Conservation (phyloP, 352 stramenopile species). For the Phytophthora sp. region DNA sequence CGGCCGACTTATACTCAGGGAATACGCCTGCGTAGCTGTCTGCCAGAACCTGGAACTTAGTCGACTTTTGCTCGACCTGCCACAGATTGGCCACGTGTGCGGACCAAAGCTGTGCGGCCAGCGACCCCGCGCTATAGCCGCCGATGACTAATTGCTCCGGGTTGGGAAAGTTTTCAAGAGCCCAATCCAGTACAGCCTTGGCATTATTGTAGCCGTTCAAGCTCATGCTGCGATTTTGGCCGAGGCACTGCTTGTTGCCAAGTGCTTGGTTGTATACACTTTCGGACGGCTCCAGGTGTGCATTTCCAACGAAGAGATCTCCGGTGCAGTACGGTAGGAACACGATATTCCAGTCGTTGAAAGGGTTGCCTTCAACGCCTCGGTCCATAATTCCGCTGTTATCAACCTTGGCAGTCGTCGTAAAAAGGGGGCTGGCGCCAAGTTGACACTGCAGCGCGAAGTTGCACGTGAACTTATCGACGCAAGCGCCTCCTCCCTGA, state of each 20-base stretch:
- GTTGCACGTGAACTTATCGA: conserved; percentile 59
- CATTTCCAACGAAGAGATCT: conserved; percentile 61
- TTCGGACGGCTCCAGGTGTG: conserved; percentile 14
- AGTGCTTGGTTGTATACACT: conserved; percentile 39
- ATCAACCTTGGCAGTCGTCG: conserved; percentile 32
- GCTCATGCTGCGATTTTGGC: conserved; percentile 43
- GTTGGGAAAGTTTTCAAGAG: conserved; percentile 54
- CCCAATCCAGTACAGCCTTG: conserved; percentile 58
- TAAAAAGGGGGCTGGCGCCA: conserved; percentile 37
- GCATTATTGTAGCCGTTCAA: conserved; percentile 67
- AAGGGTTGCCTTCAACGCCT: conserved; percentile 46
- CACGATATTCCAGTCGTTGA: conserved; percentile 75
- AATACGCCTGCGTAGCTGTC: conserved; percentile 64
- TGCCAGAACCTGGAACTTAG: conserved; percentile 46
- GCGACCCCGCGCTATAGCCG: conserved; percentile 56
- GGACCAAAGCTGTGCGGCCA: conserved; percentile 51
- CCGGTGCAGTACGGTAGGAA: conserved; percentile 74
- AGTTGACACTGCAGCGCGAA: conserved; percentile 60
- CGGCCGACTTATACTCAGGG: conserved; percentile 29
- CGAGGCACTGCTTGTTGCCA: conserved; percentile 37
- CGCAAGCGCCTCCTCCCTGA: conserved; percentile 58
- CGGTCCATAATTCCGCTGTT: conserved; percentile 56
- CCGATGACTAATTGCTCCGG: conserved; percentile 53
- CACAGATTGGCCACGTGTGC: conserved; percentile 47
- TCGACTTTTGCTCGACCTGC: conserved; percentile 47